These are phyloP conservation scores for Trichoderma parareesei DNA, from an alignment of 495 filamentous ascomycete species.

Conservation along the genomic window DNA sequence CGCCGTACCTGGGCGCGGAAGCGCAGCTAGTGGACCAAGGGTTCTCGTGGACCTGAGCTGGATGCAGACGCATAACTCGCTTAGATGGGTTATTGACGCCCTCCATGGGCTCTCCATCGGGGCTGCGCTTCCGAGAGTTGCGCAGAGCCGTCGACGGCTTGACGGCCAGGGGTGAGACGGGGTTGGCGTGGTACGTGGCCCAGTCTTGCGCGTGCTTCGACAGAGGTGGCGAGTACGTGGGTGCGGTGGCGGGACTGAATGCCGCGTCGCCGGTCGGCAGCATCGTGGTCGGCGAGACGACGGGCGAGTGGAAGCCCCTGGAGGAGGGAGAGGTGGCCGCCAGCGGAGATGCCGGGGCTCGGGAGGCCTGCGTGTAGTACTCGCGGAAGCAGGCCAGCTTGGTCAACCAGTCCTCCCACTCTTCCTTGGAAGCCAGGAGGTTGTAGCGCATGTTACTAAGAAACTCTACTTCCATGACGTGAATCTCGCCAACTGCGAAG, in stretches of 20 bases:
- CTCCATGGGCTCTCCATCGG: conserved; percentile 48
- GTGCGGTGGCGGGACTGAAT: conserved; percentile 19
- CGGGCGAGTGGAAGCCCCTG: conserved; percentile 30
- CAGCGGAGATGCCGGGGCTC: conserved; percentile 25
- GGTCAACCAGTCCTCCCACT: conserved; percentile 83
- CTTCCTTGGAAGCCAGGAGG: conserved; percentile 68
- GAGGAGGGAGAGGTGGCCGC: conserved; percentile 30
- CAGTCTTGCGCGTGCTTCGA: conserved; percentile 4
- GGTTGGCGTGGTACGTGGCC: conserved; percentile 11
- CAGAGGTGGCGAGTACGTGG: conserved; percentile 23
- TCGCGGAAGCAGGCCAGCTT: conserved; percentile 70
- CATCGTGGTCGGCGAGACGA: conserved; percentile 38
- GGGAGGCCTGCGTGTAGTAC: conserved; percentile 58
- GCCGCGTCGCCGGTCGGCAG: conserved; percentile 26
- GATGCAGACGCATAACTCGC: conserved; percentile 37
- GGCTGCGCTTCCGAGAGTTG: conserved; percentile 57
- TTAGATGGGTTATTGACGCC: conserved; percentile 57
- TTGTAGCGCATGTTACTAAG: conserved; percentile 97
- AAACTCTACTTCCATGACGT: conserved; percentile 99
- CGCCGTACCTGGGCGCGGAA: conserved; percentile 22
- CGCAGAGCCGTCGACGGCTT: conserved; percentile 40
- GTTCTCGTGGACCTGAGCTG: conserved; percentile 24
- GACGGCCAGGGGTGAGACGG: conserved; percentile 43
- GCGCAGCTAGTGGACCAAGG: conserved; percentile 13
- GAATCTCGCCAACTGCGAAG: conserved; percentile 90